phyloP scores from a whole-genome alignment of 225 moss, liverwort and hornwort genomes.

The Pleurozium schreberi region DNA sequence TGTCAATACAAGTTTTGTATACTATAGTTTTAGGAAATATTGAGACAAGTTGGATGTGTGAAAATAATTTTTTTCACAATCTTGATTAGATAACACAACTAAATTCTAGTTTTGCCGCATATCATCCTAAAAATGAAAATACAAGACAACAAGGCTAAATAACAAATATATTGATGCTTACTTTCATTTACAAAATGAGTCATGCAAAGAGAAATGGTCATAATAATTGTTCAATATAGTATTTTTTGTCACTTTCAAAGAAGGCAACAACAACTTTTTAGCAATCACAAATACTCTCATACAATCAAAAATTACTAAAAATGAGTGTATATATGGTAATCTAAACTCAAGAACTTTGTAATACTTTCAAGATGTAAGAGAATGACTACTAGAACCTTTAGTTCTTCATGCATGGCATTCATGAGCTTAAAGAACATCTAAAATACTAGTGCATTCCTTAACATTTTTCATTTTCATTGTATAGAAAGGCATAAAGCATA shows the following conservation, averaged over 20 bases:
- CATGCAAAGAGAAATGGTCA: accelerated
- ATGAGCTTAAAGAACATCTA: too few species aligned
- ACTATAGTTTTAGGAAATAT: accelerated
- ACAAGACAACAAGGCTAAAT: not conserved
- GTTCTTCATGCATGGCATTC: accelerated
- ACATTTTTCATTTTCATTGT: too few species aligned
- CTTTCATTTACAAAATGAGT: not conserved
- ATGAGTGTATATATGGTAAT: not conserved
- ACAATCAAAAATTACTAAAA: not conserved
- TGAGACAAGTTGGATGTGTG: not conserved
- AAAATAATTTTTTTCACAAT: not conserved
- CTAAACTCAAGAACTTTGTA: not conserved
- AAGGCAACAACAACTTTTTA: not conserved
- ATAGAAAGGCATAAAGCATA: too few species aligned
- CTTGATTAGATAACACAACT: too few species aligned
- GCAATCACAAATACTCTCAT: not conserved
- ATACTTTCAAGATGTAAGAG: not conserved
- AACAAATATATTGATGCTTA: not conserved
- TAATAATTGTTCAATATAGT: not conserved
- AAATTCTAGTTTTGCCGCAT: not conserved
- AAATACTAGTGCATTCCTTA: too few species aligned
- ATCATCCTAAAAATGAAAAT: not conserved
- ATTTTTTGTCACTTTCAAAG: not conserved
- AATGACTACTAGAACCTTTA: not conserved
- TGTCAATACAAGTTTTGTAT: accelerated